Evolutionary conservation across 129 eudicot species (phyloP), one percentile per base, ranked within the genome.

Genomic region (Centella asiatica): DNA sequence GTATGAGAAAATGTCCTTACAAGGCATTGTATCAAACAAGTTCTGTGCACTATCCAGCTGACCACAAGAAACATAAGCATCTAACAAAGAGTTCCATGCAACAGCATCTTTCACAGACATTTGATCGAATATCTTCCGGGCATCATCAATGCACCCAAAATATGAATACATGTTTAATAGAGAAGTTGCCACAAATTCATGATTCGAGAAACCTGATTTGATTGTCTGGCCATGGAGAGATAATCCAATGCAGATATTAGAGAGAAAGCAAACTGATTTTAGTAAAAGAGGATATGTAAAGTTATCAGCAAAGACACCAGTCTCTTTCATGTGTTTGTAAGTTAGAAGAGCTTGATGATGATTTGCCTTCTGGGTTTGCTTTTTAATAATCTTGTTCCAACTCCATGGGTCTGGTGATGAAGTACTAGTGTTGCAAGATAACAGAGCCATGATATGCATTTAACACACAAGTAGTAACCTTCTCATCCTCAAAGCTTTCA

Each of bases 1-100:
- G 45, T 14, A 73, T 0, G 82, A 63, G 27, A 67, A 69, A 48
- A 44, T 51, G 53, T 76, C 82, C 64, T 67, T 80, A 9, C 36
- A 19, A 10, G 82, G 85, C 74, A 76, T 73, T 8, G 31, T 23
- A 36, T 59, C 45, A 57, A 80, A 80, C 28, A 72, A 50, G 46
- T 48, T 29, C 50, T 20, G 14, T 29, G 85, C 82, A 28, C 33
- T 36, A 61, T 69, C 79, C 68, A 72, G 42, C 55, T 59, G 50
- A 46, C 66, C 54, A 12, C 62, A 45, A 23, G 76, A 80, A 59
- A 77, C 79, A 60, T 55, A 80, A 0, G 74, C 73, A 72, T 72
- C 66, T 60, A 80, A 52, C 79, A 80, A 72, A 1, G 82, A 81
- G 37, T 81, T 81, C 82, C 82, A 81, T 22, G 74, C 78, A 73